Percentiles rank a stretch among this genome's conserved stretches.
These are phyloP conservation scores for Argentina anserina DNA, from an alignment of 306 rosid species.

Conservation along the genomic window DNA sequence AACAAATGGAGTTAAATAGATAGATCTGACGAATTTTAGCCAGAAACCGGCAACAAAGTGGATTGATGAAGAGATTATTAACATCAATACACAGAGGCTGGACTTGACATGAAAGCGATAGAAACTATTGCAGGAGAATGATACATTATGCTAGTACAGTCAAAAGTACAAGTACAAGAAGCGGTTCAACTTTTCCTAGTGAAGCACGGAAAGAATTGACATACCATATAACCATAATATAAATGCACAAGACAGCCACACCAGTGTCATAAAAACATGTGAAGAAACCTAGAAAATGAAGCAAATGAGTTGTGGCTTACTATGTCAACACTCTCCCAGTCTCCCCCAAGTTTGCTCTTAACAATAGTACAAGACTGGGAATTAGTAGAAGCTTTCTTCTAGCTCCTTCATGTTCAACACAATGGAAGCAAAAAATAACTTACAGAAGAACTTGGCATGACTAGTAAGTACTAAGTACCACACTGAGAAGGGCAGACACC, in stretches of 20 bases:
- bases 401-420: not conserved
- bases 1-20: too few relatives aligned
- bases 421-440: not conserved
- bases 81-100: not conserved
- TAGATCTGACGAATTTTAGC: too few relatives aligned
- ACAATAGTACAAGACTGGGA: not conserved
- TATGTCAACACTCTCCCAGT: not conserved
- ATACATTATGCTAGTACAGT: not conserved
- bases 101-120: not conserved
- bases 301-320: not conserved
- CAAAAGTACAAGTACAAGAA: not conserved
- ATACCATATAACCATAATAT: not conserved
- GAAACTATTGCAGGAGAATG: not conserved
- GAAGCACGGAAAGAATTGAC: not conserved
- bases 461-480: constrained; percentile 1
- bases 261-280: not conserved
- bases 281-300: not conserved
- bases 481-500: not conserved
- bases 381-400: not conserved
- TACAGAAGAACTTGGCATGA: not conserved
- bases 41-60: not conserved
- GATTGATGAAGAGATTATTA: not conserved
- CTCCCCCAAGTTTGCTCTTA: not conserved
- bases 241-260: not conserved
- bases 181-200: not conserved